A percentile compares a stretch with the other conserved stretches of the same genome.
phyloP scores from a whole-genome alignment of 1,284 basidiomycete species.

The Cryptococcus floricola region DNA sequence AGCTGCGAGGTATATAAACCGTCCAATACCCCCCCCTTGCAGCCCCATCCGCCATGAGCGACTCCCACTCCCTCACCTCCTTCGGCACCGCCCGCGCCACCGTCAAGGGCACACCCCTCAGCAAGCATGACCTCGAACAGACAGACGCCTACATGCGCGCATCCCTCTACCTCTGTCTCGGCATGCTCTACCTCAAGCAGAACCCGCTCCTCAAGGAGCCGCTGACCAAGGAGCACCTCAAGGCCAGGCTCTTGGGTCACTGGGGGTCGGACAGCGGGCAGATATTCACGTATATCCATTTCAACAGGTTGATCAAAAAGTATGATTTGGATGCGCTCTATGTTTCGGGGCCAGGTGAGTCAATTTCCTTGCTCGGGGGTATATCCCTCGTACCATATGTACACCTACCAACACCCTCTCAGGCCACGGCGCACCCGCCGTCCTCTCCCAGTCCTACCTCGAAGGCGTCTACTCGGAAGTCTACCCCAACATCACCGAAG shows the following conservation, averaged over 20 bases:
- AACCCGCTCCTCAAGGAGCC: constrained; percentile 65
- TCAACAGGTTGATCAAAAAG: constrained; percentile 63
- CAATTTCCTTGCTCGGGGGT: no score
- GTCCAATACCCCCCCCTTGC: no score
- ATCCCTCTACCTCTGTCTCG: constrained; percentile 37
- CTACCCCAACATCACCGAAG: constrained; percentile 64
- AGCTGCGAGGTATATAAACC: no score
- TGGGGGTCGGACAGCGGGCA: constrained; percentile 60
- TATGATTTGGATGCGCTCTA: constrained; percentile 54
- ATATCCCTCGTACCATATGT: neutral
- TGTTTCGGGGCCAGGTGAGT: constrained; percentile 51
- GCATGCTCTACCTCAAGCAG: constrained; percentile 68
- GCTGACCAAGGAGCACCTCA: constrained; percentile 65
- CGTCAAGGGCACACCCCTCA: constrained; percentile 25
- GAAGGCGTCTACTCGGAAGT: constrained; percentile 72
- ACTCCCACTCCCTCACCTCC: constrained; percentile 13
- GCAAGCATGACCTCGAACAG: constrained; percentile 32
- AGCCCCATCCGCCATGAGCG: no score
- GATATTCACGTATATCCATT: constrained; percentile 70
- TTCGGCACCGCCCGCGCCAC: constrained; percentile 32
- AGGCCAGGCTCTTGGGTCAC: constrained; percentile 66
- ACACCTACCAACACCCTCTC: neutral
- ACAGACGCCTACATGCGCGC: constrained; percentile 39
- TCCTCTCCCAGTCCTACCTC: constrained; percentile 75
- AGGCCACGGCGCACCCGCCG: constrained; percentile 79